A percentile compares a stretch with the other conserved stretches of the same genome.
These are phyloP conservation scores for Trypanosoma melophagium DNA, from an alignment of 208 protist species.

Conservation along the genomic window DNA sequence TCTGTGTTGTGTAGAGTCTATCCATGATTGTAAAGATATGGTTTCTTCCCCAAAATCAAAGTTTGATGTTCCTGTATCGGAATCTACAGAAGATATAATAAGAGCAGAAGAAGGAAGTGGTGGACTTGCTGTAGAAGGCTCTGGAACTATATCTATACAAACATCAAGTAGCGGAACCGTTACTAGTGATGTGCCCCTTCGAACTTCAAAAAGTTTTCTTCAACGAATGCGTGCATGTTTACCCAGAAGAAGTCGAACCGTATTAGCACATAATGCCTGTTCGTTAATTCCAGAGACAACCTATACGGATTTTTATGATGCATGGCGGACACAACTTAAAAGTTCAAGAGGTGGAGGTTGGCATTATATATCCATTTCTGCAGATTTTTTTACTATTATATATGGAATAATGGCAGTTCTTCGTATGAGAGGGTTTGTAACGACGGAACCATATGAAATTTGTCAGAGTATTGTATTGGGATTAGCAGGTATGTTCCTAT, in stretches of 20 bases:
- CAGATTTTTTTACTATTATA: conserved; percentile 28
- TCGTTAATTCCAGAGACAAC: conserved; percentile 37
- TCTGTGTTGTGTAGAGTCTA: conserved; percentile 1
- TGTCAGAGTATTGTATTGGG: conserved; percentile 42
- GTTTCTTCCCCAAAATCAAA: too few relatives aligned
- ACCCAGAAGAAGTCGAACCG: neutral
- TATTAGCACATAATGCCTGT: neutral
- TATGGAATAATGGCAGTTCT: conserved; percentile 33
- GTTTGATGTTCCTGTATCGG: too few relatives aligned
- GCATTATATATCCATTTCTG: conserved; percentile 37
- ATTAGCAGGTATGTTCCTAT: conserved; percentile 35
- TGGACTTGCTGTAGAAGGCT: too few relatives aligned
- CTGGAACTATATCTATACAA: too few relatives aligned
- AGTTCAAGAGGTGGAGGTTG: conserved; percentile 42
- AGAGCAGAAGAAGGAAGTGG: too few relatives aligned
- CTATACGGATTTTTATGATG: conserved; percentile 44
- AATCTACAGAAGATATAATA: too few relatives aligned
- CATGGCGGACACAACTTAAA: conserved; percentile 46
- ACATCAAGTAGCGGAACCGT: too few relatives aligned
- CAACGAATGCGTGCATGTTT: neutral
- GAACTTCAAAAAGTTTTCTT: too few relatives aligned
- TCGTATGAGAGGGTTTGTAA: conserved; percentile 25
- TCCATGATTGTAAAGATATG: too few relatives aligned
- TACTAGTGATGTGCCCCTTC: too few relatives aligned
- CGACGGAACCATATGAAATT: conserved; percentile 24